Conservation (phyloP, 1,284 basidiomycete genomes). For the Wallemia mellicola region DNA sequence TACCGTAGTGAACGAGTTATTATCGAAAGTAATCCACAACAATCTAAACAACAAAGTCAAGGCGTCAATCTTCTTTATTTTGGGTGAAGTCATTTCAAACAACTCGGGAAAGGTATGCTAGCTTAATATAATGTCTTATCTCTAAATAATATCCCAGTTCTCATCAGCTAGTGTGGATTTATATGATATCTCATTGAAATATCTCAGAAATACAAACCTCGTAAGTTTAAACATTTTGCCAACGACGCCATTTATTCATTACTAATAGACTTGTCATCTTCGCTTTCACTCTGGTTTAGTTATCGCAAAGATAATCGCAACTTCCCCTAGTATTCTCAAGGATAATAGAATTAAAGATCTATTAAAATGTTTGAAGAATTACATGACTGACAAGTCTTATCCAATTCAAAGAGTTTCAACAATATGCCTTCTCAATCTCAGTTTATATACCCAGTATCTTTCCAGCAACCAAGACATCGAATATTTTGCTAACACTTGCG, state of each 20-base stretch:
- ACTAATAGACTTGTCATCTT: constrained; percentile 36
- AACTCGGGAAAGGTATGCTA: not conserved
- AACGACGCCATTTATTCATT: too few relatives aligned
- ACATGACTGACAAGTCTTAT: constrained; percentile 51
- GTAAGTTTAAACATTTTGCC: constrained; percentile 21
- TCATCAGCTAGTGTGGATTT: constrained; percentile 26
- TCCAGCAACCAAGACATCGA: constrained; percentile 37
- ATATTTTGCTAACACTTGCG: constrained; percentile 30
- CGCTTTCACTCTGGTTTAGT: constrained; percentile 51
- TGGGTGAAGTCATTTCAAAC: not conserved
- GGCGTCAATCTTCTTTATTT: not conserved
- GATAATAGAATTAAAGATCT: constrained; percentile 55
- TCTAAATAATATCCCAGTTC: not conserved
- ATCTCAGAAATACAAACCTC: constrained; percentile 31
- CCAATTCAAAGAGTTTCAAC: constrained; percentile 43
- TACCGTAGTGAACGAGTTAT: not conserved
- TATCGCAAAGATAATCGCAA: constrained; percentile 40
- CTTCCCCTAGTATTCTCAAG: constrained; percentile 51
- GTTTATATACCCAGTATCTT: constrained; percentile 11
- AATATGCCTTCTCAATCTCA: constrained; percentile 14
- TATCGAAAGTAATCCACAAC: not conserved
- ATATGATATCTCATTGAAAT: constrained; percentile 29
- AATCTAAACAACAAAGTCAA: not conserved
- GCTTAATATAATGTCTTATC: not conserved
- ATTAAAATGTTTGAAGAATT: constrained; percentile 45